Evolutionary conservation across 768 basidiomycete species (phyloP).

Genomic region (Guyanaporus albipodus): DNA sequence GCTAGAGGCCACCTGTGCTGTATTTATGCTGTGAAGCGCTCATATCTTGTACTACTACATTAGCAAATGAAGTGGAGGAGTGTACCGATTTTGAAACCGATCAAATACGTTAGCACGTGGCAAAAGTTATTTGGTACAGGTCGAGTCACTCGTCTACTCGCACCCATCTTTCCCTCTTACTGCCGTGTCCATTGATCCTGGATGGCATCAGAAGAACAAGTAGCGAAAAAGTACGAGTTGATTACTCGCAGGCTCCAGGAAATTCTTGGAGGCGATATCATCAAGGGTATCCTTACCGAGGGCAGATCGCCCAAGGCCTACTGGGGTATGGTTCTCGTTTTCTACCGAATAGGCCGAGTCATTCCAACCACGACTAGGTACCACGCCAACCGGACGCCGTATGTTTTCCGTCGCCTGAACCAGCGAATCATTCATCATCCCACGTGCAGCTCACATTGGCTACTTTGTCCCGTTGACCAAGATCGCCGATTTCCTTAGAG

Average conservation of each 20-base stretch:
- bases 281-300: constrained; percentile 77
- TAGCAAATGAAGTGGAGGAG: no score
- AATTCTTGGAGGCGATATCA: constrained; percentile 78
- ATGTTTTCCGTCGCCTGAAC: constrained; percentile 30
- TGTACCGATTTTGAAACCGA: no score
- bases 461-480: constrained; percentile 96
- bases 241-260: constrained; percentile 87
- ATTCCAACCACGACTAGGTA: constrained; percentile 49
- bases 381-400: constrained; percentile 94
- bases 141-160: no score
- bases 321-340: constrained; percentile 65
- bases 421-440: not conserved
- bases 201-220: constrained; percentile 33
- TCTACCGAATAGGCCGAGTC: not conserved
- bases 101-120: no score
- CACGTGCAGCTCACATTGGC: constrained; percentile 79
- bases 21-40: no score
- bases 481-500: constrained; percentile 92
- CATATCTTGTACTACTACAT: no score
- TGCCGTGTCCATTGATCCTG: not conserved
- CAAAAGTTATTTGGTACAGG: no score
- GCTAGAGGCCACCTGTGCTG: no score
- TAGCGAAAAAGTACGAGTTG: constrained; percentile 60
- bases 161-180: not conserved
- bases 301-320: constrained; percentile 79